Base-by-base conservation (phyloP, 2,329 filamentous ascomycete species). In the Ophiostoma ulmi region DNA sequence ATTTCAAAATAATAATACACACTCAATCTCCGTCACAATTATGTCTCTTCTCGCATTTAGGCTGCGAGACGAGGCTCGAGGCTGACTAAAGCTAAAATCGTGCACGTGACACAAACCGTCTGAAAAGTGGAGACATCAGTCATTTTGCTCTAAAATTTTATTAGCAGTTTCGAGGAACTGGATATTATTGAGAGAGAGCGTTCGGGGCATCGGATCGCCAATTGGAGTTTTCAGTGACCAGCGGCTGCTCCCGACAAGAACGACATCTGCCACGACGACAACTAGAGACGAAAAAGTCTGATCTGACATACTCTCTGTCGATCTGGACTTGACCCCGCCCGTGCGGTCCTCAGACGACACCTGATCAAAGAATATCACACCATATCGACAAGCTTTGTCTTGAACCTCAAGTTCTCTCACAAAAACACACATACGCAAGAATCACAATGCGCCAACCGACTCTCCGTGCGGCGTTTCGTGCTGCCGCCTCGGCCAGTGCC, bases 401-500 rank as follows among this genome's bases (percentile, higher is more conserved):
- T 13, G n/a, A 58, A 58, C 52, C 22, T 58, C 39, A 41, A 13
- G 17, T 35, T 38, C 22, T 36, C 31, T 58, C 7, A 64, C 55
- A 11, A 35, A 44, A 5, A 65, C 22, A 65, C 10, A 67, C 35
- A 67, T 13, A 63, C 55, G 26, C n/a, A 10, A 44, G 11, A 52
- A 17, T 7, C 69, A 67, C 38, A 63, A 71, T 71, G 67, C 70
- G 65, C 36, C 71, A 67, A 22, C 39, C 69, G 31, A 44, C 63
- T 26, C 38, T 70, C 35, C 69, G 69, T 20, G 66, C 69, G 26
- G 71, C 69, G 4, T 58, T 63, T 22, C 69, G 67, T 36, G 63
- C 41, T 6, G 71, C 71, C 44, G 65, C 38, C 65, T 14, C 22
- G 22, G 65, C 65, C 39, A 35, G 63, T 11, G 35, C 63, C 1